Conservation (phyloP, 176 grass and related monocot genomes). For the Hsuehochloa calcarea region DNA sequence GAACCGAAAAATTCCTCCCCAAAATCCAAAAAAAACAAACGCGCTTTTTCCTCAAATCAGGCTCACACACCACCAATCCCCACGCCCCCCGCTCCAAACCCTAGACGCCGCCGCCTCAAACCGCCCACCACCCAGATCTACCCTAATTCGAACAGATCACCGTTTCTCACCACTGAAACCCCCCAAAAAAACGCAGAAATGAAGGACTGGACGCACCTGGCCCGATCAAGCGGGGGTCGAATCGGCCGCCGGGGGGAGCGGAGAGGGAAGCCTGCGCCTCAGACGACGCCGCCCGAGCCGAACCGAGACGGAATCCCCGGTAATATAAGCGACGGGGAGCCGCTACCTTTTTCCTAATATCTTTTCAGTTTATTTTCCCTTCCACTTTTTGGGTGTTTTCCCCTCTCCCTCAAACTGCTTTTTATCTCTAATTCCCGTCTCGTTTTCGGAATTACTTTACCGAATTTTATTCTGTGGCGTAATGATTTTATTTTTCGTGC, state of each 20-base stretch:
- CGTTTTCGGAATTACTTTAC: neutral
- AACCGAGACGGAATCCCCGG: neutral
- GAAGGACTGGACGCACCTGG: neutral
- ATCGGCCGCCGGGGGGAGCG: neutral
- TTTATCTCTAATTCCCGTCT: neutral
- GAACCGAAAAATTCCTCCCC: neutral
- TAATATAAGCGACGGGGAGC: constrained; percentile 18
- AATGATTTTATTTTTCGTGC: neutral
- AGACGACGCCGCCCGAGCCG: neutral
- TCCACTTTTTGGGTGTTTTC: neutral
- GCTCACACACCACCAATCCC: neutral
- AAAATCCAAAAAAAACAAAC: neutral
- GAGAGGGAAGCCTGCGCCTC: neutral
- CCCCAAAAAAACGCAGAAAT: neutral
- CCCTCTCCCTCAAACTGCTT: no score
- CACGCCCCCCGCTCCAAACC: neutral
- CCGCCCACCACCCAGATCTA: constrained; percentile 8
- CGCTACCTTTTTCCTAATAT: neutral
- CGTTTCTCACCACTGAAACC: neutral
- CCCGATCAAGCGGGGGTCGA: neutral
- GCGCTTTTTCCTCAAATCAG: neutral
- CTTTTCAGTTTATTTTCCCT: constrained; percentile 5
- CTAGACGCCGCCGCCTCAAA: neutral
- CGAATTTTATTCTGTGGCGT: neutral
- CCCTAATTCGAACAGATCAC: neutral